These are phyloP conservation scores for Trichaptum fuscoviolaceum DNA, from an alignment of 768 basidiomycete species.

Conservation along the genomic window DNA sequence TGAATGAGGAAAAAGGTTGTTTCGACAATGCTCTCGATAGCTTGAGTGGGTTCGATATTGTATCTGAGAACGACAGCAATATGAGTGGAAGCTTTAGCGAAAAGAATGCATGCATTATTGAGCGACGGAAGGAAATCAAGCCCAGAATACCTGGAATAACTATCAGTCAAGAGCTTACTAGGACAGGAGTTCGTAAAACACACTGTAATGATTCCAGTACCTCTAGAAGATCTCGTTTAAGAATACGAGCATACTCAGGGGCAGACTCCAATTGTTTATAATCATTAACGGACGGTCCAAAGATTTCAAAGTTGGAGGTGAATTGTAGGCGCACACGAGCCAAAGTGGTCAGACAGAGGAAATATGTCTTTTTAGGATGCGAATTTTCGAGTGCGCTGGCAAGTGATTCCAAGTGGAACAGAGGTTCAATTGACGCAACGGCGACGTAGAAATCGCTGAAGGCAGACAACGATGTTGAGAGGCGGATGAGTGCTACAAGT, in stretches of 20 bases:
- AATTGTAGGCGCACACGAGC: neutral
- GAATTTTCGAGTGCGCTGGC: neutral
- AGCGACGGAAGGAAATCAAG: neutral
- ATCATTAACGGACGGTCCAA: neutral
- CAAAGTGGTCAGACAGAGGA: neutral
- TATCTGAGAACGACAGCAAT: neutral
- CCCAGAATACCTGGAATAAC: neutral
- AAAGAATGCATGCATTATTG: neutral
- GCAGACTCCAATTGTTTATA: no score
- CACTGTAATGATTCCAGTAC: neutral
- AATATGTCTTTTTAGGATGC: neutral
- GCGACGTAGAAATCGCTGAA: neutral
- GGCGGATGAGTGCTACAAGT: neutral
- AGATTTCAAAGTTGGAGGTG: neutral
- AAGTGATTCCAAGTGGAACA: neutral
- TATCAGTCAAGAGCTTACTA: neutral
- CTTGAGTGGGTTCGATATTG: neutral
- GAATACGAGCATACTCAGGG: no score
- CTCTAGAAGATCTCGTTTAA: no score
- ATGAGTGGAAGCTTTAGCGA: neutral
- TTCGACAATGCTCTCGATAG: neutral
- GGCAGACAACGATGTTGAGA: neutral
- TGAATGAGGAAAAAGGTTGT: neutral
- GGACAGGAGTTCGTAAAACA: neutral
- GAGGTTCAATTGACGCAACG: neutral